Conservation (phyloP, 2,329 filamentous ascomycete genomes). For the Biscogniauxia mediterranea region DNA sequence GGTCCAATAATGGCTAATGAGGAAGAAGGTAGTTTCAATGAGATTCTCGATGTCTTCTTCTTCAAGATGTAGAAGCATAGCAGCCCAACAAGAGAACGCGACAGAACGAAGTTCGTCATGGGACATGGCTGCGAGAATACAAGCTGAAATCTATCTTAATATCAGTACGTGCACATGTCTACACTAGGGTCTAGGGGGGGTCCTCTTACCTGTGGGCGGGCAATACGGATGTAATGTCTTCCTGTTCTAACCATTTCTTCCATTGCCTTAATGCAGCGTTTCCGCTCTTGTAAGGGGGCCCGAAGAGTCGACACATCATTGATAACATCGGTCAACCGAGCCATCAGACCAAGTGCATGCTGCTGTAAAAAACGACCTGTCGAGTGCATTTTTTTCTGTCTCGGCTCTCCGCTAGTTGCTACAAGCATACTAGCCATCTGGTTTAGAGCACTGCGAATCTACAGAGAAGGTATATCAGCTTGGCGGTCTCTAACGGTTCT, state of each 20-base stretch:
- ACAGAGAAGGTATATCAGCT: conserved; percentile 16
- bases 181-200: neutral
- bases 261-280: conserved; percentile 76
- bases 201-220: conserved; percentile 71
- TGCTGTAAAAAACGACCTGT: conserved; percentile 76
- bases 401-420: conserved; percentile 39
- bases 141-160: conserved; percentile 74
- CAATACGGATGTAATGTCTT: conserved; percentile 69
- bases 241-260: conserved; percentile 83
- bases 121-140: conserved; percentile 78
- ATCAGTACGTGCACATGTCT: conserved; percentile 23
- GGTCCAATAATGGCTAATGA: conserved; percentile 79
- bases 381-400: conserved; percentile 52
- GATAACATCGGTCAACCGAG: conserved; percentile 74
- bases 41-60: conserved; percentile 77
- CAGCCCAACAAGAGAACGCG: conserved; percentile 81
- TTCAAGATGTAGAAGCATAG: conserved; percentile 71
- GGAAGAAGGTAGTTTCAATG: conserved; percentile 85
- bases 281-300: conserved; percentile 64
- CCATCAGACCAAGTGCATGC: conserved; percentile 84
- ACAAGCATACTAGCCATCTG: conserved; percentile 45
- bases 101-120: conserved; percentile 71
- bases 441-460: conserved; percentile 49
- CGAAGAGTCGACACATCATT: conserved; percentile 61
- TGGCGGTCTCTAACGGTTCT: neutral